Evolutionary conservation across 2,329 filamentous ascomycete genomes (phyloP).

Genomic region (Penicillium brevicompactum): DNA sequence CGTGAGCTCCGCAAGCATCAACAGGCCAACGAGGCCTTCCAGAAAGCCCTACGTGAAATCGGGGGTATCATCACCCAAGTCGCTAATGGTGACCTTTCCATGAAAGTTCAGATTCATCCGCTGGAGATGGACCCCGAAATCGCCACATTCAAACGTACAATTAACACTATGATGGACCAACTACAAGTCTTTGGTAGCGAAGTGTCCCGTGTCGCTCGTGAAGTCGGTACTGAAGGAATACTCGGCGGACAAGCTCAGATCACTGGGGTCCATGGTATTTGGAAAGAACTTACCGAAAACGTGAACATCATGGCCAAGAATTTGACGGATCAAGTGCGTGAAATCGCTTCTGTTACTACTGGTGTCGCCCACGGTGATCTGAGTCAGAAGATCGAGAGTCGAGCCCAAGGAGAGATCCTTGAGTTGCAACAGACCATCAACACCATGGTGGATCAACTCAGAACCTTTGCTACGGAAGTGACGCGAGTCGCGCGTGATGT

Average conservation of each 20-base stretch:
- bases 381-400: conserved; percentile 81
- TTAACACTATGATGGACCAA: conserved; percentile 99
- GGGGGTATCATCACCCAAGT: conserved; percentile 97
- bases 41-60: conserved; percentile 94
- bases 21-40: conserved; percentile 97
- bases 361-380: conserved; percentile 81
- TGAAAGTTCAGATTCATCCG: conserved; percentile 93
- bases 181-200: conserved; percentile 95
- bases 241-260: conserved; percentile 93
- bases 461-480: conserved; percentile 82
- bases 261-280: conserved; percentile 91
- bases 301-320: conserved; percentile 85
- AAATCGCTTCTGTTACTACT: conserved; percentile 82
- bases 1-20: conserved; percentile 95
- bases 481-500: conserved; percentile 81
- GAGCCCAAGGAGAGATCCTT: conserved; percentile 78
- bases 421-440: conserved; percentile 85
- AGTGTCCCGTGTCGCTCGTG: conserved; percentile 89
- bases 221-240: conserved; percentile 94
- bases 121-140: conserved; percentile 99
- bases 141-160: conserved; percentile 94
- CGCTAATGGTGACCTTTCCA: conserved; percentile 90
- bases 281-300: conserved; percentile 94
- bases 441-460: conserved; percentile 84
- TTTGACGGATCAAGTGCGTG: conserved; percentile 79